A percentile compares a stretch with the other conserved stretches of the same genome.
Conservation (phyloP, 805 yeast species). For the Saturnispora mendoncae region DNA sequence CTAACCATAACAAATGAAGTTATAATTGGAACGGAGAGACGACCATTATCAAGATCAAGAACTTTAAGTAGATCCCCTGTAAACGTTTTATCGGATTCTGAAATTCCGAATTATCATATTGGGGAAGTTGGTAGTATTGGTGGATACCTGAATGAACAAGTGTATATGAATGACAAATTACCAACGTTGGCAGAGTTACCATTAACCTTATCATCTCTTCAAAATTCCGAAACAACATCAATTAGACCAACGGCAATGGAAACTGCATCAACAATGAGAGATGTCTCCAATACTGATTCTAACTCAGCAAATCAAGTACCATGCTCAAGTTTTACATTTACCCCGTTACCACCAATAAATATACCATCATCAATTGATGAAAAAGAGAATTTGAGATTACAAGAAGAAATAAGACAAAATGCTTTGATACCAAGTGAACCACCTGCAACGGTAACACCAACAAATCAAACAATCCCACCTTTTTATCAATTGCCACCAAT, state of each 20-base stretch:
- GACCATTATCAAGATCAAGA: constrained; percentile 24
- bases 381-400: constrained; percentile 44
- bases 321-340: not conserved
- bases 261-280: constrained; percentile 5
- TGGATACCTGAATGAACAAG: constrained; percentile 1
- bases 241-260: not conserved
- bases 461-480: not conserved
- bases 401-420: constrained; percentile 32
- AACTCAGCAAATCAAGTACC: not conserved
- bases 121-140: constrained; percentile 2
- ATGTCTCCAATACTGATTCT: constrained; percentile 1
- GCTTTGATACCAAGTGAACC: constrained; percentile 59
- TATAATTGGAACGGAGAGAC: constrained; percentile 69
- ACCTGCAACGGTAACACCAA: not conserved
- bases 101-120: not conserved
- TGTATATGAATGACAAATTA: not conserved
- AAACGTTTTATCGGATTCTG: constrained; percentile 5
- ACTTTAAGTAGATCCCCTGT: constrained; percentile 8
- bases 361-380: constrained; percentile 28
- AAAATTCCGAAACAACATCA: not conserved
- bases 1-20: constrained; percentile 75
- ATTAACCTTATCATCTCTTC: not conserved
- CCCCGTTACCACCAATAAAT: constrained; percentile 11
- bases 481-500: constrained; percentile 4
- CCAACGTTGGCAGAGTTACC: constrained; percentile 7